phyloP scores from a whole-genome alignment of 495 filamentous ascomycete genomes.

The Podospora sp. region DNA sequence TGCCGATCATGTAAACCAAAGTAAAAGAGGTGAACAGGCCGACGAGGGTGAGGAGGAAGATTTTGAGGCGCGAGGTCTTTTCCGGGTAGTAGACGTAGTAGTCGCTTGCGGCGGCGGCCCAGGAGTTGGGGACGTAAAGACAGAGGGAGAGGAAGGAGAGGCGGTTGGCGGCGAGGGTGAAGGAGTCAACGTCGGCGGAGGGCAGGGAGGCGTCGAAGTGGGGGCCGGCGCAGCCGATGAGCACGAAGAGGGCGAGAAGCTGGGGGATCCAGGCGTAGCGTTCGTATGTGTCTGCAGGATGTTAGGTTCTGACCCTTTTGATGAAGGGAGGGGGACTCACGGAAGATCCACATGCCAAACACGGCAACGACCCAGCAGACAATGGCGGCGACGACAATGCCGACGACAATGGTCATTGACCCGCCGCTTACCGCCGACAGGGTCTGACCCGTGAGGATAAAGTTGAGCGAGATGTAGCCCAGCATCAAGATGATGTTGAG shows the following conservation, averaged over 20 bases:
- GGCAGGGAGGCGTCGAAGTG: slow-evolving; percentile 61
- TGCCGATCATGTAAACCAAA: slow-evolving; percentile 65
- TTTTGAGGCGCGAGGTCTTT: slow-evolving; percentile 53
- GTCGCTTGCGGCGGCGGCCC: slow-evolving; percentile 60
- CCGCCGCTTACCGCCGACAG: slow-evolving; percentile 71
- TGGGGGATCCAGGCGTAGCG: slow-evolving; percentile 73
- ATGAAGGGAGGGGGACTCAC: slow-evolving; percentile 31
- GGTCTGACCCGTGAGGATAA: slow-evolving; percentile 73
- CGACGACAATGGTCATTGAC: slow-evolving; percentile 66
- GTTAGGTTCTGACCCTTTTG: neutral
- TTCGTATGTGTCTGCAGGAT: neutral
- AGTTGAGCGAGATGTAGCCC: slow-evolving; percentile 71
- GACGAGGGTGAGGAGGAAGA: slow-evolving; percentile 41
- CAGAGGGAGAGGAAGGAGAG: slow-evolving; percentile 34
- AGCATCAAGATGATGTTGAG: slow-evolving; percentile 73
- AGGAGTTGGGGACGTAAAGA: slow-evolving; percentile 36
- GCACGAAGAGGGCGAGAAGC: slow-evolving; percentile 63
- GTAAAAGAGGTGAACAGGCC: slow-evolving; percentile 31
- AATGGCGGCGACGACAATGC: slow-evolving; percentile 69
- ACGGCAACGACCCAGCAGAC: slow-evolving; percentile 70
- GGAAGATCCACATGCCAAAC: slow-evolving; percentile 73
- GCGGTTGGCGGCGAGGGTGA: slow-evolving; percentile 30
- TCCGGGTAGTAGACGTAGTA: slow-evolving; percentile 68
- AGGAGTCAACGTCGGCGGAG: slow-evolving; percentile 19
- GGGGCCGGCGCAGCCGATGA: slow-evolving; percentile 67